Evolutionary conservation across 768 basidiomycete species (phyloP), one percentile per base, ranked within the genome.

Genomic region (Suillus lakei): DNA sequence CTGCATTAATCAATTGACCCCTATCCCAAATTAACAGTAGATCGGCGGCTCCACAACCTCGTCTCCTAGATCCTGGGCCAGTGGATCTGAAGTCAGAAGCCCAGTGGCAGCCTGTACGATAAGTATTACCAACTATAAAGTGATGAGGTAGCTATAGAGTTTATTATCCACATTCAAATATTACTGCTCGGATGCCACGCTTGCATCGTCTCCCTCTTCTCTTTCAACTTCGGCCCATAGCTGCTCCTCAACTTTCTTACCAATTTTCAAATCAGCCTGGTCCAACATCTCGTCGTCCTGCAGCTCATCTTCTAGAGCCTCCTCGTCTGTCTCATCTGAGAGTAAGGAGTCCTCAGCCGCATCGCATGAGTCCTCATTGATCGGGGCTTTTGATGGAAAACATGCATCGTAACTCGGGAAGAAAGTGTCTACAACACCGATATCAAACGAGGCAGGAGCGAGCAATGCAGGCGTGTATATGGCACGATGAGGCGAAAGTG

Each of bases 211-310:
- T 64, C 60, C 16, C 61, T 65, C 69, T 56, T 44, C 7, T 46
- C 26, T 66, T 23, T 70, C 83, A 80, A 86, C 63, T 12, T 65
- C 62, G 0, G 36, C 70, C 86, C 84, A 87, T 30, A 86, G 73
- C n/a, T 64, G 41, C 18, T 70, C 67, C 72, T 88, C 85, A 61
- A 81, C 78, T 26, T 61, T 65, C 38, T 64, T 69, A 28, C 78
- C 81, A 16, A 67, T 41, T 34, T 64, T 65, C 38, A 63, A 55
- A 65, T 88, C 85, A 61, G 51, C 43, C 32, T 70, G 61, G 39
- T 88, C 83, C 53, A 83, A 68, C 26, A 70, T 68, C 7, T 72
- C 78, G 36, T 88, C 87, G 9, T 82, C 82, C 26, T 71, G 60
- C 56, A 87, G 67, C 69, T 84, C 86, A 1, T 64, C 69, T 21